Evolutionary conservation across 345 rosid genomes (phyloP).

Genomic region (Eucalyptus curtisii): DNA sequence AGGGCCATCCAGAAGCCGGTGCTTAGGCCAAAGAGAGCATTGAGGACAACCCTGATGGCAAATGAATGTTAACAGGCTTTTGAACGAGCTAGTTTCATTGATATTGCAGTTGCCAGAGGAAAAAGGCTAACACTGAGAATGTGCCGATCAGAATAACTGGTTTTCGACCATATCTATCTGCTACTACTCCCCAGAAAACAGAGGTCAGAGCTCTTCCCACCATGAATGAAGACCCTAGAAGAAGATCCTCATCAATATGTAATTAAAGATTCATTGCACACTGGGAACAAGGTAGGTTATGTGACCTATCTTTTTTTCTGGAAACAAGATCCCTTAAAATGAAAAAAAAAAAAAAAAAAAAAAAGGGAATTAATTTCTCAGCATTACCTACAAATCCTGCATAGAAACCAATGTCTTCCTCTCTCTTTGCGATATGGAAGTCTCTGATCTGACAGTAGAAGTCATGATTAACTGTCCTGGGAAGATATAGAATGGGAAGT

Average conservation of each 20-base stretch:
- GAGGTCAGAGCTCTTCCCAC: slow-evolving; percentile 12
- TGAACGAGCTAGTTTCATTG: background rate
- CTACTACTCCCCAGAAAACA: slow-evolving; percentile 7
- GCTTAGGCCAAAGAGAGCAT: slow-evolving; percentile 8
- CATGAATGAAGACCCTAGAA: slow-evolving; percentile 8
- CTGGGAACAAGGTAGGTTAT: background rate
- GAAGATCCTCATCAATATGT: background rate
- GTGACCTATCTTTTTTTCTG: background rate
- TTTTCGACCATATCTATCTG: slow-evolving; percentile 9
- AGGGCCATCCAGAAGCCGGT: slow-evolving; percentile 11
- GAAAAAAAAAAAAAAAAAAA: background rate
- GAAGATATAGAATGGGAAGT: background rate
- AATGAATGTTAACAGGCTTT: background rate
- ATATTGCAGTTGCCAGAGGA: background rate
- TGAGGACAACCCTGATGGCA: slow-evolving; percentile 1
- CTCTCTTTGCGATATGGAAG: slow-evolving; percentile 8
- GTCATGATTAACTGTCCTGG: background rate
- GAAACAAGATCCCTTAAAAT: background rate
- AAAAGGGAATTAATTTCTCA: background rate
- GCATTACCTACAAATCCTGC: slow-evolving; percentile 8
- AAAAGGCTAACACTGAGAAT: slow-evolving; percentile 2
- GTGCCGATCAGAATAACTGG: slow-evolving; percentile 9
- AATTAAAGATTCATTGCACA: background rate
- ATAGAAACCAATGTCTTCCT: slow-evolving; percentile 13
- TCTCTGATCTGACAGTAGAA: slow-evolving; percentile 1